Evolutionary conservation across 768 basidiomycete species (phyloP), one percentile per base, ranked within the genome.

Genomic region (Jaapia argillacea): DNA sequence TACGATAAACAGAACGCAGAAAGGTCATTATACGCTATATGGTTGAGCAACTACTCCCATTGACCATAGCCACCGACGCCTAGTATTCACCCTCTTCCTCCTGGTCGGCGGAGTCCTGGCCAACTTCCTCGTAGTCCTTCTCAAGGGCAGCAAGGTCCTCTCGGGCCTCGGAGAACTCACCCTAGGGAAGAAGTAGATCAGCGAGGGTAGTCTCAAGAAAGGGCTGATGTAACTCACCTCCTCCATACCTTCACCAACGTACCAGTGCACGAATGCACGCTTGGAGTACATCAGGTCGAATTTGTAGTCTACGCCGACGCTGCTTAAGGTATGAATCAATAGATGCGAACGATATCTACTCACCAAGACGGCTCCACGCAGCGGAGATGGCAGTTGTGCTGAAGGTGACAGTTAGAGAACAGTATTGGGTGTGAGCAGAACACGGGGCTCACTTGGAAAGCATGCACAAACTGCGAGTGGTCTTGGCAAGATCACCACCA

Each of bases 171-270:
- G 90, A 92, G 69, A 97, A 97, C 68, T 98, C 94, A 65, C 94
- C 94, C 71, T 78, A 40, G n/a, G 43, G n/a, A n/a, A n/a, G n/a
- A n/a, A n/a, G n/a, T n/a, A n/a, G n/a, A n/a, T n/a, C n/a, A n/a
- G 36, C 21, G 3, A 7, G 12, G 33, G 60, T 14, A 55, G 51
- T 43, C 10, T 45, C 12, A 16, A 6, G n/a, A n/a, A n/a, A n/a
- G n/a, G n/a, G n/a, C n/a, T n/a, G n/a, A n/a, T n/a, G n/a, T 5
- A 6, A 50, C 61, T 24, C 48, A 70, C 77, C 72, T 98, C 94
- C 62, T 97, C 94, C 94, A 98, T 97, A 72, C 94, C 94, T 68
- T 98, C 93, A 59, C 93, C 93, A 49, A 96, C 93, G 58, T 93
- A 94, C 91, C 90, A 86, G 62, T 87, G 84, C 21, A 86, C 83